These are phyloP conservation scores for Tetrapisispora iriomotensis DNA, from an alignment of 805 yeast genomes.

Conservation along the genomic window DNA sequence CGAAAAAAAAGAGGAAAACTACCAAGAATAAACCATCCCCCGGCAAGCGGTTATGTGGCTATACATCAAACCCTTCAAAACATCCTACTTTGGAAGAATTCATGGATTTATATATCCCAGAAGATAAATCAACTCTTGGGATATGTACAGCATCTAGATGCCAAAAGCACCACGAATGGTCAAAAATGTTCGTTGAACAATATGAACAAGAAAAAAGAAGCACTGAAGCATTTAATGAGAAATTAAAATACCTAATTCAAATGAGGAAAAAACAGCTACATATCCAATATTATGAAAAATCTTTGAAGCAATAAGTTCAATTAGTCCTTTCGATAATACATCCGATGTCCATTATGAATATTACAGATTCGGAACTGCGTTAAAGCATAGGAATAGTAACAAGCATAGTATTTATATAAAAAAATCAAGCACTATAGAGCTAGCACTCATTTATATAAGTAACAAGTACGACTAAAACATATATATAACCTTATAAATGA, in stretches of 20 bases:
- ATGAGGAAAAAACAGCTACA: slow-evolving; percentile 23
- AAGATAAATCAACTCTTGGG: slow-evolving; percentile 8
- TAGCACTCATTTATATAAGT: too few species aligned
- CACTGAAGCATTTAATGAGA: slow-evolving; percentile 15
- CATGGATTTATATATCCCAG: slow-evolving; percentile 5
- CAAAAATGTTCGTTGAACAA: slow-evolving; percentile 15
- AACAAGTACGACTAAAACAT: too few species aligned
- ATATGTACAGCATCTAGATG: slow-evolving; percentile 24
- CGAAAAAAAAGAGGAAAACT: slow-evolving; percentile 12
- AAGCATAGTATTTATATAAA: too few species aligned
- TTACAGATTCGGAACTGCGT: too few species aligned
- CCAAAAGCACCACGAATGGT: slow-evolving; percentile 25
- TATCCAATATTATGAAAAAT: slow-evolving; percentile 20
- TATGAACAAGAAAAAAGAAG: slow-evolving; percentile 18
- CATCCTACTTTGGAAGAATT: slow-evolving; percentile 17
- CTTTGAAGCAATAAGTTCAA: slow-evolving; percentile 2
- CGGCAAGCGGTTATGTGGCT: slow-evolving; percentile 23
- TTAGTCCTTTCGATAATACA: too few species aligned
- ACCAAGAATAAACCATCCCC: slow-evolving; percentile 6
- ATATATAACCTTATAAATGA: too few species aligned
- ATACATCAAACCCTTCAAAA: slow-evolving; percentile 6
- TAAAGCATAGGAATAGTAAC: too few species aligned
- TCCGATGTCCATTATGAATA: too few species aligned
- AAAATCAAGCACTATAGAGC: too few species aligned
- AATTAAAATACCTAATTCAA: slow-evolving; percentile 16